These are phyloP conservation scores for Saksenaea oblongispora DNA, from an alignment of 371 early-diverging fungal genomes.

Conservation along the genomic window DNA sequence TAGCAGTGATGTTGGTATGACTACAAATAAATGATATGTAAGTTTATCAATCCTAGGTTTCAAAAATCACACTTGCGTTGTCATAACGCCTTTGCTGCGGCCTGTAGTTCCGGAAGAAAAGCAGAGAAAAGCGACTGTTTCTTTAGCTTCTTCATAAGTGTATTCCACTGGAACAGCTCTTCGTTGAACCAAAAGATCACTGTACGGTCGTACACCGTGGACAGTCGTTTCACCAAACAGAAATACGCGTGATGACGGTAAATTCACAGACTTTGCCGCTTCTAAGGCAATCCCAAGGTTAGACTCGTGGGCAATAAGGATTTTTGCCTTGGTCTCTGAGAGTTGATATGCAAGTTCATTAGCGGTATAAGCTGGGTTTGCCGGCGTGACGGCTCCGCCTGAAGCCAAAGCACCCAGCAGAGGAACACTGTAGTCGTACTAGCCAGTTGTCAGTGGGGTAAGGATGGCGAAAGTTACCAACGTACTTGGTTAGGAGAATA, in stretches of 20 bases:
- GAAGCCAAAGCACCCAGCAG: conserved; percentile 39
- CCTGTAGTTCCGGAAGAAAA: conserved; percentile 93
- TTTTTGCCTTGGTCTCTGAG: conserved; percentile 65
- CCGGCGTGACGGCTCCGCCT: conserved; percentile 68
- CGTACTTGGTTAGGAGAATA: conserved; percentile 72
- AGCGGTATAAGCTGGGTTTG: conserved; percentile 76
- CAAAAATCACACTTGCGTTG: conserved; percentile 22
- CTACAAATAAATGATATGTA: conserved; percentile 13
- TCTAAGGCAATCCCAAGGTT: conserved; percentile 52
- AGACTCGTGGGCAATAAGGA: conserved; percentile 53
- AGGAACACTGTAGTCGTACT: conserved; percentile 44
- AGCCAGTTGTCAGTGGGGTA: not conserved
- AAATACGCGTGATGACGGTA: conserved; percentile 53
- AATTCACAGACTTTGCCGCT: conserved; percentile 58
- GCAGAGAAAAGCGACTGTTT: conserved; percentile 76
- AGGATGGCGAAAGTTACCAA: not conserved
- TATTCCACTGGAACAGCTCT: conserved; percentile 1
- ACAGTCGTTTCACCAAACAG: conserved; percentile 55
- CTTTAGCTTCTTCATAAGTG: conserved; percentile 13
- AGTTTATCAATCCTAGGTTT: not conserved
- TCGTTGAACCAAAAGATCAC: conserved; percentile 13
- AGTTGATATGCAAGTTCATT: conserved; percentile 78
- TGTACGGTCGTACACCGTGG: conserved; percentile 41
- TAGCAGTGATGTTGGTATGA: conserved; percentile 77
- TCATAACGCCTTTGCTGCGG: conserved; percentile 48